Evolutionary conservation across 2,329 filamentous ascomycete species (phyloP).

Genomic region (Sporothrix pseudoabietina): DNA sequence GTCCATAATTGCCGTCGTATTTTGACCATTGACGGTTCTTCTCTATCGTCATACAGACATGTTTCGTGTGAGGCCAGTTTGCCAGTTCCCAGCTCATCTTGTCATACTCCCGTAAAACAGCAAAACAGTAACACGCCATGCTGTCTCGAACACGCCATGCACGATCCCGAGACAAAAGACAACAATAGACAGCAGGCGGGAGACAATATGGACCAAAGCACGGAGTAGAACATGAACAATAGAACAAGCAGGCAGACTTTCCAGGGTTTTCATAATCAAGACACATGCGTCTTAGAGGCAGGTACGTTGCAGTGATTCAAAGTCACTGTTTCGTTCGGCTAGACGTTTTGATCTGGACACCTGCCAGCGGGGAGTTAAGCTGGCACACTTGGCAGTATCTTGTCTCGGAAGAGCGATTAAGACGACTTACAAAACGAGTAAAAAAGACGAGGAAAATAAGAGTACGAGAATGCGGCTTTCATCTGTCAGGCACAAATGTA

Average conservation of each 20-base stretch:
- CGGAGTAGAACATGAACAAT: neutral
- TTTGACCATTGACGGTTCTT: neutral
- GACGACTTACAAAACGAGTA: neutral
- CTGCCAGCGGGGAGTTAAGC: neutral
- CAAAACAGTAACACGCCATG: neutral
- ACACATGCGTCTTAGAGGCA: no score
- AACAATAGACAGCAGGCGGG: neutral
- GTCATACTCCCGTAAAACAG: neutral
- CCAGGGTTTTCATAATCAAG: neutral
- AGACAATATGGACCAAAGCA: neutral
- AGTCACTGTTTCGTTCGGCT: neutral
- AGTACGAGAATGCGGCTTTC: neutral
- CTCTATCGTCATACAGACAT: neutral
- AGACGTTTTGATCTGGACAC: neutral
- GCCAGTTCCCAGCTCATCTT: neutral
- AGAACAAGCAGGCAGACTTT: neutral
- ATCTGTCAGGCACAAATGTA: neutral
- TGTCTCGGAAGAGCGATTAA: constrained; percentile 9
- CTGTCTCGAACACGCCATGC: neutral
- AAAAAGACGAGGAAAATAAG: neutral
- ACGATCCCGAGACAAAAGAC: neutral
- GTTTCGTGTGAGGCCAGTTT: neutral
- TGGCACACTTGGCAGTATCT: constrained; percentile 22
- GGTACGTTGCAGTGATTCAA: neutral
- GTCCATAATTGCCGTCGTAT: neutral